Base-by-base conservation (phyloP, 352 stramenopile genomes). In the Globisporangium middletonii region DNA sequence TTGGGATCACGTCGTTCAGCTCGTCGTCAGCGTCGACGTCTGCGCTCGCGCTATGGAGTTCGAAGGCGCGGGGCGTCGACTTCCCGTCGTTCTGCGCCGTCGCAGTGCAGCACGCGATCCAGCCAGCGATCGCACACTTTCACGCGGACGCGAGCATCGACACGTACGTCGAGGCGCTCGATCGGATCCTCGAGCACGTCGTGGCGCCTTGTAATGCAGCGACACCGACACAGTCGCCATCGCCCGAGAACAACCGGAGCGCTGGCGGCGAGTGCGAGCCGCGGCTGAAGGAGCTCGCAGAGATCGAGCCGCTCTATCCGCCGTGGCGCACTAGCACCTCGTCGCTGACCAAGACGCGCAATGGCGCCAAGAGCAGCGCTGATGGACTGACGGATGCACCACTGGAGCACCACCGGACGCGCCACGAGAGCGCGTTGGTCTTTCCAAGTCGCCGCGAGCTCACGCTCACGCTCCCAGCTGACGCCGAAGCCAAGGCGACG, bases 111-210 rank as follows among this genome's bases (percentile, higher is more conserved):
- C 64, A 67, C 44, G 72, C 73, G 9, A 58, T 89, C 11, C 74
- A 83, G 43, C 76, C 79, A 47, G 63, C 76, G 42, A 50, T 87
- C 19, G 66, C 77, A 27, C 73, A 89, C 61, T 84, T 81, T 48
- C 63, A 71, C 4, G 47, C 79, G 19, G 76, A 84, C 41, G 63
- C 62, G 2, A 75, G 65, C 27, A 12, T 80, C 11, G 50, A 63
- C 44, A 71, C 79, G 37, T 85, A 77, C 52, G 45, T 79, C n/a
- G 57, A 63, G 18, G 69, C 70, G 0, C n/a, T 87, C 5, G 73
- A 84, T 50, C 54, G 47, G 1, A 70, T 86, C 41, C 26, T 87
- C 1, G 44, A 74, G 15, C 77, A 67, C 56, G 51, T 85, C 9
- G 30, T 89, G 35, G 59, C 51, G 1, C 62, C 37, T 19, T 28